A percentile compares a stretch with the other conserved stretches of the same genome.
Evolutionary conservation across 2,329 filamentous ascomycete species (phyloP).

Genomic region (Xylariaceae sp.): DNA sequence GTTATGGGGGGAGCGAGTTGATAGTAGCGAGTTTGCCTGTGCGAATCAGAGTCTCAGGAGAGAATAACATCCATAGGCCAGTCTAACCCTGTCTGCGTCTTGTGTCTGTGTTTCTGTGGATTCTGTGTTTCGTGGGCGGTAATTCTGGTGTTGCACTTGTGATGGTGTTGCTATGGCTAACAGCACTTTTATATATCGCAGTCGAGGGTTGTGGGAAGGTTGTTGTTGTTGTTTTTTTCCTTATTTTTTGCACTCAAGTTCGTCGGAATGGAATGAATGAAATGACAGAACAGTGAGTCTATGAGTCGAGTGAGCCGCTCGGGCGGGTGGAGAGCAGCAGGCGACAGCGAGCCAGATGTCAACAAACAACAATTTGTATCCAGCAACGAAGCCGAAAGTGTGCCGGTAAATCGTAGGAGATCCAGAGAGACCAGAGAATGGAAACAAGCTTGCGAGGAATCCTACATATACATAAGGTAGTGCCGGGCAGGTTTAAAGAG

Average conservation of each 20-base stretch:
- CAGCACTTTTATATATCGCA: not conserved
- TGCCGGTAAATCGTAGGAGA: not conserved
- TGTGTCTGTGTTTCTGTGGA: too few relatives aligned
- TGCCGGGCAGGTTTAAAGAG: not conserved
- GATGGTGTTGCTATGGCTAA: not conserved
- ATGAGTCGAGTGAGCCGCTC: too few relatives aligned
- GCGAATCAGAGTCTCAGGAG: not conserved
- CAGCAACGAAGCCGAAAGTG: conserved; percentile 1
- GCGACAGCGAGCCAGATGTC: not conserved
- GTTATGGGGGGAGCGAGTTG: too few relatives aligned
- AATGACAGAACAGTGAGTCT: not conserved
- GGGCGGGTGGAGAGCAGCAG: not conserved
- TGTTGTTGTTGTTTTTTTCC: not conserved
- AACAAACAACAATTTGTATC: not conserved
- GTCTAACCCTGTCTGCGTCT: not conserved
- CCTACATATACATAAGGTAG: conserved; percentile 13
- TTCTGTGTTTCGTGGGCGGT: not conserved
- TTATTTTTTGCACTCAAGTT: not conserved
- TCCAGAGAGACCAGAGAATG: not conserved
- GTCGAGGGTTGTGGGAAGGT: not conserved
- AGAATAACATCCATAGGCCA: not conserved
- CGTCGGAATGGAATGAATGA: not conserved
- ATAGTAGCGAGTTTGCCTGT: not conserved
- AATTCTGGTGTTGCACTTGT: not conserved
- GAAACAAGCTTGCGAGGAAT: conserved; percentile 18